Conservation (phyloP, 148 eudicot species). For the Hydrangea macrophylla region DNA sequence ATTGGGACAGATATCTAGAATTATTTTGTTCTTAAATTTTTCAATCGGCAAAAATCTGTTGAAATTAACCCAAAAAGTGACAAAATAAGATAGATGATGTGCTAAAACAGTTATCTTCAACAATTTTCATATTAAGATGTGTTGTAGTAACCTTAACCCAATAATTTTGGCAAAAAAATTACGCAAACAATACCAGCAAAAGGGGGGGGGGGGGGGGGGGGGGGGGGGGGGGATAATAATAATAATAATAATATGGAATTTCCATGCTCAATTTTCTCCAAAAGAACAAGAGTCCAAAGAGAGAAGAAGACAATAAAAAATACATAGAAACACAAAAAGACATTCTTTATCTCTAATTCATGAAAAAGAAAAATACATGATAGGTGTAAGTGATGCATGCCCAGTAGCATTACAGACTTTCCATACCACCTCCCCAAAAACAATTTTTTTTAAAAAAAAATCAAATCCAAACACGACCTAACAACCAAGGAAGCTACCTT, state of each 20-base stretch:
- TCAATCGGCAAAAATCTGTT: too few relatives aligned
- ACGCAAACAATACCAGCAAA: too few relatives aligned
- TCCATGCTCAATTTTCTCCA: neutral
- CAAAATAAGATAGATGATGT: too few relatives aligned
- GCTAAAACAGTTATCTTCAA: too few relatives aligned
- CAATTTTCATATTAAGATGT: too few relatives aligned
- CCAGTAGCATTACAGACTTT: constrained; percentile 34
- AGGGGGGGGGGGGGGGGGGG: too few relatives aligned
- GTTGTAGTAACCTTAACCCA: too few relatives aligned
- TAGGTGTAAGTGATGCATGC: constrained; percentile 74
- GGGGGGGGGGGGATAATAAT: too few relatives aligned
- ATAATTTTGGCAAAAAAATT: too few relatives aligned
- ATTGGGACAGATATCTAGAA: too few relatives aligned
- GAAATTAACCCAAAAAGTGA: too few relatives aligned
- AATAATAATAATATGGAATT: neutral
- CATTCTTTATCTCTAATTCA: neutral
- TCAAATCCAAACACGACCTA: neutral
- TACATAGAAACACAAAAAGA: neutral
- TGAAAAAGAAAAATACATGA: constrained; percentile 29
- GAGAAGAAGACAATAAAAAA: neutral
- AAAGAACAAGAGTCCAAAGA: neutral
- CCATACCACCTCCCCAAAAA: neutral
- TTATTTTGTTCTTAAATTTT: too few relatives aligned
- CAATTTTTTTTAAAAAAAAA: neutral
- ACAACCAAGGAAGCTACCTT: constrained; percentile 28